Evolutionary conservation across 2,329 filamentous ascomycete genomes (phyloP), one percentile per base, ranked within the genome.

Genomic region (Colletotrichum theobromicola): DNA sequence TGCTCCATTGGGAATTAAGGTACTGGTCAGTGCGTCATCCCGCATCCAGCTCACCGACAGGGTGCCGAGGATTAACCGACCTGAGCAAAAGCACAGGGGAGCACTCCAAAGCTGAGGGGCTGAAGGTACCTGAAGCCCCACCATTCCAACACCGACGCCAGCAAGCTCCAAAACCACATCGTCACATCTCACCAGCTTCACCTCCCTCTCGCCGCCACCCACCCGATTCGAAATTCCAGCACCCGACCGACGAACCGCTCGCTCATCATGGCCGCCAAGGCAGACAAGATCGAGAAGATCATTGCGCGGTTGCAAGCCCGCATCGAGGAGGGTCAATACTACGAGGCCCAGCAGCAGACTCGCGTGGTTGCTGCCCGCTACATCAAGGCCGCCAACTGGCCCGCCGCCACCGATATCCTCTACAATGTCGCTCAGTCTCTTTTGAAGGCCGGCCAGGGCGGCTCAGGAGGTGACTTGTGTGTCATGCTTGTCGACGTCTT

Each of bases 311-410:
- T 98, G 83, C 94, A 96, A 86, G 89, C 94, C 85, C 96, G 95
- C 85, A 98, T 98, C 84, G 89, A 92, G 78, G 95, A 97, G 84
- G 96, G 96, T 81, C 93, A 97, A 83, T 98, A 92, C 89, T 99
- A 99, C 88, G 97, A 99, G 90, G 97, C 97, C 73, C 96, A 98
- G 86, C 97, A 99, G 85, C 97, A 99, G 88, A 95, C 98, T 78
- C 95, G 97, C 76, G 96, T 98, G 69, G 96, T 98, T 79, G 96
- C 96, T 75, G 94, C 95, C 50, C 95, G 97, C 72, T 98, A 99
- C 87, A 92, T 96, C 83, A 98, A 98, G 87, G 90, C 93, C 57
- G 88, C 91, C 76, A 96, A 96, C 89, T 98, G 94, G 90, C 84
- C 89, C 78, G 93, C 95, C 15, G 97, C 97, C 62, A 93, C 95